Conservation (phyloP, 139 green algal genomes). For the Chlamydomonas sp. region DNA sequence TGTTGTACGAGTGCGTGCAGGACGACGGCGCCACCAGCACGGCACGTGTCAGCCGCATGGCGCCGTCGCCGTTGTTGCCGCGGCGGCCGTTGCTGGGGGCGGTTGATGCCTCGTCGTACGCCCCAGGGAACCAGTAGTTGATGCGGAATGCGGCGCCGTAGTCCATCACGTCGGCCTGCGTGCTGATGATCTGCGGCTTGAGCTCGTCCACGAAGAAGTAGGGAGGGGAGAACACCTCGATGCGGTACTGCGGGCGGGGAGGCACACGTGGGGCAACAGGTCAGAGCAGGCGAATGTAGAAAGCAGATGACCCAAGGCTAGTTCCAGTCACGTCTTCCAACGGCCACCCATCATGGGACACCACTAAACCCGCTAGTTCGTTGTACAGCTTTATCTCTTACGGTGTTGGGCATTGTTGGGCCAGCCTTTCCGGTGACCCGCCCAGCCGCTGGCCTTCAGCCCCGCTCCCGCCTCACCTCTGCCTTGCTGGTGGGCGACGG, state of each 20-base stretch:
- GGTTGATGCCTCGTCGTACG: background rate
- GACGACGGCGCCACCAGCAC: slow-evolving; percentile 49
- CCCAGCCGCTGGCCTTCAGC: too few species aligned
- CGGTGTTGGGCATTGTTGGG: too few species aligned
- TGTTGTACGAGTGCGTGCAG: slow-evolving; percentile 55
- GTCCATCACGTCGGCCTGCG: background rate
- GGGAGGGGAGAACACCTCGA: slow-evolving; percentile 53
- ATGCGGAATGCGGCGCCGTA: slow-evolving; percentile 3
- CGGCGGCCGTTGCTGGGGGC: background rate
- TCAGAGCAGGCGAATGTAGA: background rate
- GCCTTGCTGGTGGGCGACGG: background rate
- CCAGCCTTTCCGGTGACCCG: too few species aligned
- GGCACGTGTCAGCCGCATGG: slow-evolving; percentile 8
- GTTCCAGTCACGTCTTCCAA: too few species aligned
- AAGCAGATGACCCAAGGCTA: too few species aligned
- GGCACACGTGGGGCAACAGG: background rate
- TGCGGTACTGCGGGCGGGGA: slow-evolving; percentile 48
- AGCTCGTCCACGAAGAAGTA: slow-evolving; percentile 10
- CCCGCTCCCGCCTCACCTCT: too few species aligned
- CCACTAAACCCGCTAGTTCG: too few species aligned
- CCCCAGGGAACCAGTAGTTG: slow-evolving; percentile 4
- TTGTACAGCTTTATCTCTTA: too few species aligned
- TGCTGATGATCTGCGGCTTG: background rate
- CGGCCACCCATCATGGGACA: too few species aligned
- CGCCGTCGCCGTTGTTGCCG: slow-evolving; percentile 12